phyloP scores from a whole-genome alignment of 257 asterid genomes.

The Craterostigma plantagineum region DNA sequence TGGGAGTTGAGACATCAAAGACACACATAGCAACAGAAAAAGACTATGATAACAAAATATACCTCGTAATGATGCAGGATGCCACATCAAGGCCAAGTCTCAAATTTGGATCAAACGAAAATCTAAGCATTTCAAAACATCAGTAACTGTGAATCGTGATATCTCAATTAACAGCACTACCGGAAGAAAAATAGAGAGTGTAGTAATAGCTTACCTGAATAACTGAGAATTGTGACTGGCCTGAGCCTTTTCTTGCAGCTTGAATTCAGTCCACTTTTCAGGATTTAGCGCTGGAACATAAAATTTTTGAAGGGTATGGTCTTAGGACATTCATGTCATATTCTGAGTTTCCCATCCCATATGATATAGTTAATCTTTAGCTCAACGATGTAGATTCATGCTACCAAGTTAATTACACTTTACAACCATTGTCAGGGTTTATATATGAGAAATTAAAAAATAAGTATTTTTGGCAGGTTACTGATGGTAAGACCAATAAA shows the following conservation, averaged over 20 bases:
- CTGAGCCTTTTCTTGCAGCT: conserved; percentile 79
- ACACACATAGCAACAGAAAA: conserved; percentile 7
- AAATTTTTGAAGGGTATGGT: no score
- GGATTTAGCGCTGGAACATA: conserved; percentile 65
- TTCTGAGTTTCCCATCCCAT: no score
- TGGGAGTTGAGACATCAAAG: conserved; percentile 6
- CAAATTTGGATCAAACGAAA: conserved; percentile 65
- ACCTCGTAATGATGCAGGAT: conserved; percentile 84
- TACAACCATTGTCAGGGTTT: no score
- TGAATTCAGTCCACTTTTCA: conserved; percentile 74
- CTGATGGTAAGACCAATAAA: no score
- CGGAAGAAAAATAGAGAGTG: conserved; percentile 2
- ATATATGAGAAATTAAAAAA: no score
- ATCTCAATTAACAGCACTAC: conserved; percentile 4
- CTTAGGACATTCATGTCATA: no score
- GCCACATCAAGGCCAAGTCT: conserved; percentile 92
- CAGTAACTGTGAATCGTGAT: conserved; percentile 1
- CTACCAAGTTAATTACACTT: no score
- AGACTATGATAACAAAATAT: conserved; percentile 10
- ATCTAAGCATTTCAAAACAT: conserved; percentile 29
- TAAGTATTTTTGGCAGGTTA: no score
- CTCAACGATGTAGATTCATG: no score
- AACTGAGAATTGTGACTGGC: conserved; percentile 86
- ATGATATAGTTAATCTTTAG: no score
- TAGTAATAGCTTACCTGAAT: conserved; percentile 40